Conservation (phyloP, 1,284 basidiomycete species). For the Naganishia cerealis region DNA sequence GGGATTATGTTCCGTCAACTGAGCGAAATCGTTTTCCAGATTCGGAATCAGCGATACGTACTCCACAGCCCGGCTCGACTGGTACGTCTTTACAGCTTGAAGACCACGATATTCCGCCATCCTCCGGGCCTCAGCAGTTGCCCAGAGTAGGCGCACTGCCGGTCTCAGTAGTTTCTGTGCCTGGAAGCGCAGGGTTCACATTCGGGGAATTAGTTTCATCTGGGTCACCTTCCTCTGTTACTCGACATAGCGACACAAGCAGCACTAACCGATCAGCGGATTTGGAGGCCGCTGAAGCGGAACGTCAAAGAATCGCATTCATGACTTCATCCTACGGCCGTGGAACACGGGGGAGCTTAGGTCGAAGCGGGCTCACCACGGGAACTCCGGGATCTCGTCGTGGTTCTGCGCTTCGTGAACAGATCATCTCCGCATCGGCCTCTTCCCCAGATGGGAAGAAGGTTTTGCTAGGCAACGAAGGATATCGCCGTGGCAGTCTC, state of each 20-base stretch:
- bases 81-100: not conserved
- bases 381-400: slow-evolving; percentile 16
- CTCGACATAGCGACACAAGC: slow-evolving; percentile 24
- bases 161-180: not conserved
- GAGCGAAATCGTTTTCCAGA: not conserved
- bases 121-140: not conserved
- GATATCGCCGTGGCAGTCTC: slow-evolving; percentile 30
- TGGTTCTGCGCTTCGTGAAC: slow-evolving; percentile 17
- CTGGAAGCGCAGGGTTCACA: slow-evolving; percentile 7
- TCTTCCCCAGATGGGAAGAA: slow-evolving; percentile 20
- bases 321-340: slow-evolving; percentile 44
- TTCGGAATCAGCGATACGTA: not conserved
- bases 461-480: slow-evolving; percentile 30
- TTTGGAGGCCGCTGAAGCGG: slow-evolving; percentile 53
- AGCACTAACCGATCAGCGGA: slow-evolving; percentile 35
- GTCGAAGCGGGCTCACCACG: not conserved
- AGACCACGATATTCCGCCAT: not conserved
- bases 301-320: slow-evolving; percentile 50
- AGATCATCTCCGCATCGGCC: slow-evolving; percentile 12
- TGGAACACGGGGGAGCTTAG: slow-evolving; percentile 7
- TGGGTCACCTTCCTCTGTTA: slow-evolving; percentile 13
- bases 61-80: not conserved
- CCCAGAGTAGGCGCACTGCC: not conserved
- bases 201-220: slow-evolving; percentile 26
- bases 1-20: not conserved